These are phyloP conservation scores for Entomortierella lignicola DNA, from an alignment of 192 early-diverging fungal genomes.

Conservation along the genomic window DNA sequence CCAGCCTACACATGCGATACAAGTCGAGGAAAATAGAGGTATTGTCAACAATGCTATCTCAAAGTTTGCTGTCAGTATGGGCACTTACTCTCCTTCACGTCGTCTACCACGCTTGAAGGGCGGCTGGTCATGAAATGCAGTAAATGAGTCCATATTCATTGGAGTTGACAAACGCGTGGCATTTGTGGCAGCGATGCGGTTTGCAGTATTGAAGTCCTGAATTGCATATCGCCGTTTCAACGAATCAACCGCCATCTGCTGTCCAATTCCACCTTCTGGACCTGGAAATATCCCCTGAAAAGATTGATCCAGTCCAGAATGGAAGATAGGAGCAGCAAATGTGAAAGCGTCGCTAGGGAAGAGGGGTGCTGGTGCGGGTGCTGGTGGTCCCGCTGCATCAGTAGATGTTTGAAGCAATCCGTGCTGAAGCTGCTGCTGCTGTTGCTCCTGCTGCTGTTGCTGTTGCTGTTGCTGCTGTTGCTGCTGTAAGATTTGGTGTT, in stretches of 20 bases:
- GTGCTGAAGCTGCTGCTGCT: slow-evolving; percentile 21
- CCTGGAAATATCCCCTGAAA: slow-evolving; percentile 37
- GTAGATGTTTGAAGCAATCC: slow-evolving; percentile 9
- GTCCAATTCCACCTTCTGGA: slow-evolving; percentile 50
- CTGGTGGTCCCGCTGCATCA: slow-evolving; percentile 9
- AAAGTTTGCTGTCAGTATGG: not conserved
- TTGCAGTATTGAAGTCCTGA: slow-evolving; percentile 41
- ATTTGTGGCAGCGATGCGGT: slow-evolving; percentile 25
- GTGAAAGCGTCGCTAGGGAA: slow-evolving; percentile 50
- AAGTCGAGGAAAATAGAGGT: not conserved
- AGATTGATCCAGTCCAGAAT: slow-evolving; percentile 30
- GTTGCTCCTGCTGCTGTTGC: slow-evolving; percentile 27
- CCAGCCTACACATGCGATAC: too few relatives aligned
- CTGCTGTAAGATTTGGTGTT: slow-evolving; percentile 21
- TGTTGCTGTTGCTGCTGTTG: slow-evolving; percentile 20
- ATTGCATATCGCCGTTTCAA: slow-evolving; percentile 42
- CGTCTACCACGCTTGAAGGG: slow-evolving; percentile 44
- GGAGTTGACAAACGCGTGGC: slow-evolving; percentile 24
- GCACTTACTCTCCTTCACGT: slow-evolving; percentile 37
- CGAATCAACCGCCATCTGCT: slow-evolving; percentile 46
- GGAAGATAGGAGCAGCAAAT: slow-evolving; percentile 45
- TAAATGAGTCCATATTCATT: slow-evolving; percentile 38
- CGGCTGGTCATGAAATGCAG: slow-evolving; percentile 40
- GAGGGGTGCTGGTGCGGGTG: slow-evolving; percentile 8
- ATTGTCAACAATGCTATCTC: not conserved